These are phyloP conservation scores for Cardiospermum halicacabum DNA, from an alignment of 345 rosid species.

Conservation along the genomic window DNA sequence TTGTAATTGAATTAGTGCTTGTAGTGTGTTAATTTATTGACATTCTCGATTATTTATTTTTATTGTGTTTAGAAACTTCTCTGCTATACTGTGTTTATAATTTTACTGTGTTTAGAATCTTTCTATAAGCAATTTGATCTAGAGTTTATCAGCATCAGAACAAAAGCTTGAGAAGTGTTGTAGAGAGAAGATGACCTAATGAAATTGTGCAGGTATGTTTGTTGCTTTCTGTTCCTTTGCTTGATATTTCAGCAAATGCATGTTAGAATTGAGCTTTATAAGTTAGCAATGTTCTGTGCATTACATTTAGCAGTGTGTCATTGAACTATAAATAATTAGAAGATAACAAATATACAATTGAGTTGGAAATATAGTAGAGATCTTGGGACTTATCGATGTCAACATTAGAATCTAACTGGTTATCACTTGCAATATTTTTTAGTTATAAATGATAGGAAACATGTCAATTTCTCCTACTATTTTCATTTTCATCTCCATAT, in stretches of 20 bases:
- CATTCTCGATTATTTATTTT: too few relatives aligned
- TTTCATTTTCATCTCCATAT: conserved; percentile 10
- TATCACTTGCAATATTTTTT: neutral
- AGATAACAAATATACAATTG: neutral
- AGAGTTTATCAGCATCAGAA: conserved; percentile 96
- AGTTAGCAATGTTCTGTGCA: neutral
- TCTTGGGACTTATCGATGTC: neutral
- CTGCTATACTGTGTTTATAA: too few relatives aligned
- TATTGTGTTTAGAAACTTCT: too few relatives aligned
- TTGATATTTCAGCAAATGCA: neutral
- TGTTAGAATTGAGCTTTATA: conserved; percentile 7
- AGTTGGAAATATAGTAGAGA: neutral
- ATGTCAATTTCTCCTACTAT: neutral
- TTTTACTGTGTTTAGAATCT: too few relatives aligned
- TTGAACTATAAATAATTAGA: neutral
- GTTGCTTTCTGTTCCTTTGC: neutral
- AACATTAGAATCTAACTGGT: neutral
- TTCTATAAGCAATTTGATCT: conserved; percentile 97
- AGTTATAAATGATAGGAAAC: neutral
- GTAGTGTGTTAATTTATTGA: too few relatives aligned
- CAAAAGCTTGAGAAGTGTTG: conserved; percentile 97
- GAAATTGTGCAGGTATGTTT: conserved; percentile 93
- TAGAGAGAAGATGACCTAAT: conserved; percentile 99
- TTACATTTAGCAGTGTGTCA: neutral
- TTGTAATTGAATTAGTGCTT: too few relatives aligned